Conservation (phyloP, 805 yeast species). For the Debaryomyces prosopidis region DNA sequence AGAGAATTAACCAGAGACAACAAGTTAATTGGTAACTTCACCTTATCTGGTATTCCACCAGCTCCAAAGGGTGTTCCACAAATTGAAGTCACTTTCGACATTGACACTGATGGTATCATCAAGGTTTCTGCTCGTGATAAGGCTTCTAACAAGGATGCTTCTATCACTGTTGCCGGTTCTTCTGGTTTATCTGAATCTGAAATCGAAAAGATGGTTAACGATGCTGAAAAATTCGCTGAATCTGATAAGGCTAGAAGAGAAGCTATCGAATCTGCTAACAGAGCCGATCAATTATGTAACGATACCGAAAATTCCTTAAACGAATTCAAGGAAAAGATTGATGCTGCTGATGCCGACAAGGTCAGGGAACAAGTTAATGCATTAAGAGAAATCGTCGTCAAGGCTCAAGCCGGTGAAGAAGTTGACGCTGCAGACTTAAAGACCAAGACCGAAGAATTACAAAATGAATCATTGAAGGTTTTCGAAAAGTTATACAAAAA, state of each 20-base stretch:
- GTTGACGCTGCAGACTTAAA: conserved; percentile 64
- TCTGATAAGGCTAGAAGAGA: conserved; percentile 85
- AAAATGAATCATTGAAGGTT: conserved; percentile 70
- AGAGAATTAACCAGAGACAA: conserved; percentile 97
- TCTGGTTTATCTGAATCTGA: conserved; percentile 89
- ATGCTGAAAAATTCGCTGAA: conserved; percentile 86
- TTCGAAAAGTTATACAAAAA: conserved; percentile 62
- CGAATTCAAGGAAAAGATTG: conserved; percentile 49
- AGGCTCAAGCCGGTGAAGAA: conserved; percentile 64
- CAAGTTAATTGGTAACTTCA: conserved; percentile 96
- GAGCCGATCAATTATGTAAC: conserved; percentile 72
- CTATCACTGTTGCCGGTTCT: conserved; percentile 95
- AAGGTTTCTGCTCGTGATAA: conserved; percentile 93
- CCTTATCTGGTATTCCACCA: conserved; percentile 91
- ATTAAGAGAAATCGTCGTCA: conserved; percentile 65
- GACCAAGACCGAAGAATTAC: conserved; percentile 73
- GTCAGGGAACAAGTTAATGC: conserved; percentile 52
- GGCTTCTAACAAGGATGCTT: conserved; percentile 90
- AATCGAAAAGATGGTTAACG: conserved; percentile 87
- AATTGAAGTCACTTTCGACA: conserved; percentile 92
- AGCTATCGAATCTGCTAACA: conserved; percentile 82
- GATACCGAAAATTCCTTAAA: conserved; percentile 50
- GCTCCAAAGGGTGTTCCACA: conserved; percentile 95
- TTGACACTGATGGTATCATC: conserved; percentile 96
- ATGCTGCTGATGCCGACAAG: conserved; percentile 47